Conservation (phyloP, 83 land plant species). For the Picea abies region DNA sequence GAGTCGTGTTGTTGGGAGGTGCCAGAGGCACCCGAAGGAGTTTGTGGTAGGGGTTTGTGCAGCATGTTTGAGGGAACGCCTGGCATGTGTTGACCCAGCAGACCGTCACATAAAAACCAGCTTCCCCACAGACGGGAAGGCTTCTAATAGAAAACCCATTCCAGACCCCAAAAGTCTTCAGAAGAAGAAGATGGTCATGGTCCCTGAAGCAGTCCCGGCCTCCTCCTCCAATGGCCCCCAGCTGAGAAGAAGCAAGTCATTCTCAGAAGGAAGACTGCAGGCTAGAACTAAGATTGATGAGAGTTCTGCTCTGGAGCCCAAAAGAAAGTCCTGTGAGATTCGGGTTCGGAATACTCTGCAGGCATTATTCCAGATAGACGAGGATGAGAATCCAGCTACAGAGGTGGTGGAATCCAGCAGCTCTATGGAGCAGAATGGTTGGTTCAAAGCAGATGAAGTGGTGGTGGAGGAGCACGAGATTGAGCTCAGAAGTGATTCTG, state of each 20-base stretch:
- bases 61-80: slow-evolving; percentile 52
- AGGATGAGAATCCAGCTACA: slow-evolving; percentile 16
- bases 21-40: slow-evolving; percentile 27
- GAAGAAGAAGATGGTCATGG: slow-evolving; percentile 19
- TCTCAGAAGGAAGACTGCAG: slow-evolving; percentile 45
- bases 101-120: slow-evolving; percentile 27
- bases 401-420: slow-evolving; percentile 3
- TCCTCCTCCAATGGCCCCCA: slow-evolving; percentile 19
- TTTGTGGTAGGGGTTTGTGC: slow-evolving; percentile 30
- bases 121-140: slow-evolving; percentile 14
- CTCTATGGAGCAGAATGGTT: neutral
- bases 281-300: slow-evolving; percentile 25
- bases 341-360: slow-evolving; percentile 52
- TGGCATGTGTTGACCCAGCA: slow-evolving; percentile 42
- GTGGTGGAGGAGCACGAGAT: slow-evolving; percentile 10
- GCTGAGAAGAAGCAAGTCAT: slow-evolving; percentile 66
- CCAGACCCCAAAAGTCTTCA: slow-evolving; percentile 15
- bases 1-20: slow-evolving; percentile 10
- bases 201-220: neutral
- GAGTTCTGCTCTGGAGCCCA: slow-evolving; percentile 48
- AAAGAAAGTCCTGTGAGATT: slow-evolving; percentile 70
- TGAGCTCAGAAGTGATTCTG: neutral
- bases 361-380: slow-evolving; percentile 50
- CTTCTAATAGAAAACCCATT: slow-evolving; percentile 29
- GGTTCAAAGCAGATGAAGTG: neutral